Evolutionary conservation across 192 early-diverging fungal species (phyloP).

Genomic region (Phlyctochytrium arcticum): DNA sequence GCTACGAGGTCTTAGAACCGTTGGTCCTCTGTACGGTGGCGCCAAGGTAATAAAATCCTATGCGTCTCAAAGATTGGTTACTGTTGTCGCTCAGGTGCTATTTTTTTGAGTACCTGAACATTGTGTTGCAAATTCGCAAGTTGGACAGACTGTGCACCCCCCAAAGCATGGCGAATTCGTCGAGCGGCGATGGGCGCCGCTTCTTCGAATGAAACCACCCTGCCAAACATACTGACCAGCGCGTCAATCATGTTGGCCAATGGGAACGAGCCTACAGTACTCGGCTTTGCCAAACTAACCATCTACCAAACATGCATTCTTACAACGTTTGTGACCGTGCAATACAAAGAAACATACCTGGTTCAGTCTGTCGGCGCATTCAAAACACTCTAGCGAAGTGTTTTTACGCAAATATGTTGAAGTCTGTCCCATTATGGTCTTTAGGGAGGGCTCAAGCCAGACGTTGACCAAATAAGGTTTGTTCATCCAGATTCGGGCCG

Average conservation of each 20-base stretch:
- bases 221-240: background rate
- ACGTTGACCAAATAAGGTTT: background rate
- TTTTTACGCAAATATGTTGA: slow-evolving; percentile 17
- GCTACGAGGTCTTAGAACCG: background rate
- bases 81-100: no score
- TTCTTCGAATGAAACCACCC: background rate
- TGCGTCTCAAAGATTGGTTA: background rate
- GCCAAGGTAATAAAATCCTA: background rate
- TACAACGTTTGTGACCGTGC: background rate
- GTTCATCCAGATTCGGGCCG: slow-evolving; percentile 8
- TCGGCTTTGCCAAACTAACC: no score
- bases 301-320: background rate
- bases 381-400: slow-evolving; percentile 10
- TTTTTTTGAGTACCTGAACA: no score
- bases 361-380: background rate
- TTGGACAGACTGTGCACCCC: background rate
- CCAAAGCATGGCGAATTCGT: background rate
- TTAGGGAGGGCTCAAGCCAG: background rate
- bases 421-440: background rate
- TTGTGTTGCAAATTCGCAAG: no score
- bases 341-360: background rate
- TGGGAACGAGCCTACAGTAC: background rate
- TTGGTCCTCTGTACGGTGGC: background rate
- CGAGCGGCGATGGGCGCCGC: background rate
- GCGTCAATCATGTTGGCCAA: background rate